phyloP scores from a whole-genome alignment of 768 basidiomycete genomes.

The Podaxis sp. region DNA sequence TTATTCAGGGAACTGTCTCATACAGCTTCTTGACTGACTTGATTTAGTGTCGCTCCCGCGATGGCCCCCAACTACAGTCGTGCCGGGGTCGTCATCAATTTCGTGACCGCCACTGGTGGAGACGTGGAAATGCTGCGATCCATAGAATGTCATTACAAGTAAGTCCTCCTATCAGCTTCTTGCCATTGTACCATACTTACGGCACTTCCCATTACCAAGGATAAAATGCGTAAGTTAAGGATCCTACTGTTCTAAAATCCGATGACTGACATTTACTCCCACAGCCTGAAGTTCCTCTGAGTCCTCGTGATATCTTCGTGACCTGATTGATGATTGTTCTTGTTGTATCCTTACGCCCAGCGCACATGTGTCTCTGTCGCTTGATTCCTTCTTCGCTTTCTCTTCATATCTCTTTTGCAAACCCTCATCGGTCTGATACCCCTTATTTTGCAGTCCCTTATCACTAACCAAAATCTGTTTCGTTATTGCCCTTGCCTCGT shows the following conservation, averaged over 20 bases:
- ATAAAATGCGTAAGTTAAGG: constrained; percentile 79
- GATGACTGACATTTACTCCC: constrained; percentile 19
- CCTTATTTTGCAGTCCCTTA: constrained; percentile 43
- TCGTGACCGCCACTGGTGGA: constrained; percentile 95
- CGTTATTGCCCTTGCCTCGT: constrained; percentile 40
- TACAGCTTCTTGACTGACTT: constrained; percentile 8
- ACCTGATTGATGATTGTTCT: constrained; percentile 51
- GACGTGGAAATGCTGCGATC: constrained; percentile 98
- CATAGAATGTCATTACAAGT: constrained; percentile 99
- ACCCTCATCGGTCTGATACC: constrained; percentile 65
- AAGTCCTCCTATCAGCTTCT: constrained; percentile 12
- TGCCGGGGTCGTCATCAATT: constrained; percentile 91
- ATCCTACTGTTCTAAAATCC: not conserved
- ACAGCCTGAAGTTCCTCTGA: constrained; percentile 89
- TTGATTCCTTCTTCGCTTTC: constrained; percentile 32
- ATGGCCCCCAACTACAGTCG: constrained; percentile 82
- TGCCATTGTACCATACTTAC: not conserved
- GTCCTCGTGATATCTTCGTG: constrained; percentile 76
- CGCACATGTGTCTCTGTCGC: constrained; percentile 30
- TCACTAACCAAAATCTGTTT: constrained; percentile 27
- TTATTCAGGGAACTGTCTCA: not conserved
- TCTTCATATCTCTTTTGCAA: constrained; percentile 39
- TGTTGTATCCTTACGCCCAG: constrained; percentile 69
- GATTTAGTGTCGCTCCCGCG: constrained; percentile 73
- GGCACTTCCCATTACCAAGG: constrained; percentile 28